Conservation (phyloP, 139 green algal species). For the Raphidocelis subcapitata region DNA sequence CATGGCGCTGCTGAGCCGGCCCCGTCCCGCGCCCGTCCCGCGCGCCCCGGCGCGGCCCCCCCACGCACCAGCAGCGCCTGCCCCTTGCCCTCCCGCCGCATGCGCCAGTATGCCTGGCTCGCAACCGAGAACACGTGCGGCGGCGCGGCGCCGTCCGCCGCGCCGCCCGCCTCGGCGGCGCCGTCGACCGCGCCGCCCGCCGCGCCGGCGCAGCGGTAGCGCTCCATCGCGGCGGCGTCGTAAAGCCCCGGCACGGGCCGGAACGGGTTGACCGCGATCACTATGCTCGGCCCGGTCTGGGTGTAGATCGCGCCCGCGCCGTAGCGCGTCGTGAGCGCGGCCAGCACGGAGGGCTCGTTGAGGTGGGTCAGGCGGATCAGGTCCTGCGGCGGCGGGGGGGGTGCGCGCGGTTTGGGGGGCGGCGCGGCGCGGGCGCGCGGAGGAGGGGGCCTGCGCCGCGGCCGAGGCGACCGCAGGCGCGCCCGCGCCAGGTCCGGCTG, state of each 20-base stretch:
- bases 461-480: too few species aligned
- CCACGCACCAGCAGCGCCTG: slow-evolving; percentile 85
- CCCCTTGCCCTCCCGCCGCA: slow-evolving; percentile 70
- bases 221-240: slow-evolving; percentile 86
- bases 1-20: too few species aligned
- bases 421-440: too few species aligned
- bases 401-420: too few species aligned
- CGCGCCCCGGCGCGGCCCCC: background rate
- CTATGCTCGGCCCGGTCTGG: slow-evolving; percentile 80
- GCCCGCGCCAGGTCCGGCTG: too few species aligned
- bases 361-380: slow-evolving; percentile 98
- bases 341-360: slow-evolving; percentile 95
- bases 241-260: slow-evolving; percentile 78
- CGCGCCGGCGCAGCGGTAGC: slow-evolving; percentile 52
- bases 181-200: slow-evolving; percentile 61
- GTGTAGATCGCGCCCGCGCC: slow-evolving; percentile 90
- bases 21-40: background rate
- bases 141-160: slow-evolving; percentile 81
- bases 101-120: slow-evolving; percentile 78
- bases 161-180: slow-evolving; percentile 28
- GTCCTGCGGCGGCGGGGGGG: slow-evolving; percentile 63
- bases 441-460: too few species aligned
- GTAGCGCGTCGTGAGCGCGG: slow-evolving; percentile 84
- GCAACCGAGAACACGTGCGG: slow-evolving; percentile 94
- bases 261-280: slow-evolving; percentile 96